Conservation (phyloP, 75 land plant genomes). For the Cryptomeria japonica region DNA sequence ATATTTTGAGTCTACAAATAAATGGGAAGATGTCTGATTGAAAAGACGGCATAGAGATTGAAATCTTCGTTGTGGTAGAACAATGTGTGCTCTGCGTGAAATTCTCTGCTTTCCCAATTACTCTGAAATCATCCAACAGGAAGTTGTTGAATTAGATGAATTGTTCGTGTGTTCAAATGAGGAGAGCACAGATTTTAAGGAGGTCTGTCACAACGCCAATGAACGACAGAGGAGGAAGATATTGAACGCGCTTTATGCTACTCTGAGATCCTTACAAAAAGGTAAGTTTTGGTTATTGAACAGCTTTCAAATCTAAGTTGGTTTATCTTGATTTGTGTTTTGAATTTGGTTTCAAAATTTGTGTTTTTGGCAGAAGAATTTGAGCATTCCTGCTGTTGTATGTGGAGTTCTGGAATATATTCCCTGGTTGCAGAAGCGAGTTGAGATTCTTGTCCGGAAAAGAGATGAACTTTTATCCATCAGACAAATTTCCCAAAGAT, state of each 20-base stretch:
- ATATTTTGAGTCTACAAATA: too few species aligned
- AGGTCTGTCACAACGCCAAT: constrained; percentile 44
- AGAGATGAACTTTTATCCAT: neutral
- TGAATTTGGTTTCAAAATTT: neutral
- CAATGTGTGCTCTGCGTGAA: too few species aligned
- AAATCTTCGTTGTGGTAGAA: too few species aligned
- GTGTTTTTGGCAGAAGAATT: neutral
- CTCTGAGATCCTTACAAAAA: constrained; percentile 30
- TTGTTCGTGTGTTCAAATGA: too few species aligned
- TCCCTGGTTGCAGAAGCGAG: neutral
- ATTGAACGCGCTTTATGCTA: constrained; percentile 38
- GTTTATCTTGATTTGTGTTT: neutral
- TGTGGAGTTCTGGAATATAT: neutral
- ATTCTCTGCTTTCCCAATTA: too few species aligned
- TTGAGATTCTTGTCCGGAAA: neutral
- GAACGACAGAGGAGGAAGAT: constrained; percentile 50
- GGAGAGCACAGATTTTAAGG: constrained; percentile 11
- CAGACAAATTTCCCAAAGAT: neutral
- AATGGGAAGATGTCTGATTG: too few species aligned
- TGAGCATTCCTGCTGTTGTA: neutral
- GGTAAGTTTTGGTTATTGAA: constrained; percentile 13
- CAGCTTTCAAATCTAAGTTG: too few species aligned
- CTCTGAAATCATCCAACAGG: too few species aligned
- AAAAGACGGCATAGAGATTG: too few species aligned
- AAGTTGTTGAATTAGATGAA: too few species aligned